These are phyloP conservation scores for Linnemannia zychae DNA, from an alignment of 192 early-diverging fungal genomes.

Conservation along the genomic window DNA sequence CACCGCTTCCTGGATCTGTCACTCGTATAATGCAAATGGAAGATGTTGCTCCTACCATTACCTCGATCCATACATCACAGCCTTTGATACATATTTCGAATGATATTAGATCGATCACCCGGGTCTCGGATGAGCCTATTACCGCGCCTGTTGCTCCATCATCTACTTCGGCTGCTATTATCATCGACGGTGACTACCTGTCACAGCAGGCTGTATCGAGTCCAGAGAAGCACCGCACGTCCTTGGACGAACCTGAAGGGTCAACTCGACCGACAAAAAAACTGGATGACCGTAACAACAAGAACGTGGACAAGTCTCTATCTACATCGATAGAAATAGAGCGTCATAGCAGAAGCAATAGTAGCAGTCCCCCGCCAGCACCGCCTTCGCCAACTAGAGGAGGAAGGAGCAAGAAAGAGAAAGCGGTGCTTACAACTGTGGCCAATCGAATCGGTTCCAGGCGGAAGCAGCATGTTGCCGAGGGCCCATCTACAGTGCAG, in stretches of 20 bases:
- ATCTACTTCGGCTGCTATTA: neutral
- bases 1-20: neutral
- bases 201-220: neutral
- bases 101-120: neutral
- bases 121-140: neutral
- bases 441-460: constrained; percentile 20
- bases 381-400: neutral
- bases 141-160: neutral
- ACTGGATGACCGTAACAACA: neutral
- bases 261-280: neutral
- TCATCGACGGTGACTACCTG: neutral
- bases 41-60: neutral
- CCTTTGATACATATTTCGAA: neutral
- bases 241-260: neutral
- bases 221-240: neutral
- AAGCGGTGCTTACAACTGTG: constrained; percentile 9
- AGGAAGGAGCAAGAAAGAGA: constrained; percentile 20
- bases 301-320: neutral
- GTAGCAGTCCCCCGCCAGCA: neutral
- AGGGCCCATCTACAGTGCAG: neutral
- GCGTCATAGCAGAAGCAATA: neutral
- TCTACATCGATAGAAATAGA: neutral
- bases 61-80: neutral
- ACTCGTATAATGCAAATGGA: neutral
- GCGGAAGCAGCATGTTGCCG: constrained; percentile 1